phyloP scores from a whole-genome alignment of 495 filamentous ascomycete genomes.

The Evansstolkia leycettana region DNA sequence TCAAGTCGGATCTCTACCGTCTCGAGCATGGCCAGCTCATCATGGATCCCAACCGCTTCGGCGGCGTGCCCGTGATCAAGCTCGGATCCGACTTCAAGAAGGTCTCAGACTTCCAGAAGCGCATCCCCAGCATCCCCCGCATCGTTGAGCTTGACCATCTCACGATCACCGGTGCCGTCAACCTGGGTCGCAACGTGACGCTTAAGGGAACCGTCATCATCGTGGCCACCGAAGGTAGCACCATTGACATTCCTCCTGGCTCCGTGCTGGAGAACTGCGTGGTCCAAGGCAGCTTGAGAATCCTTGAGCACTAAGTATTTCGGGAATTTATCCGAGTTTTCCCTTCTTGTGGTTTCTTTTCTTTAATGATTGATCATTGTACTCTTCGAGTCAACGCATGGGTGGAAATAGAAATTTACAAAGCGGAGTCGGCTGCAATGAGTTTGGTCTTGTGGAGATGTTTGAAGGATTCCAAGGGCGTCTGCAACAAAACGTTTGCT shows the following conservation, averaged over 20 bases:
- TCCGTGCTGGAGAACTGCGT: constrained; percentile 98
- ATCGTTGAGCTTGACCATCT: constrained; percentile 97
- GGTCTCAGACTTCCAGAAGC: constrained; percentile 98
- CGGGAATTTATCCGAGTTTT: background rate
- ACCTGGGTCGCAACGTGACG: constrained; percentile 86
- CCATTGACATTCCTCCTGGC: constrained; percentile 94
- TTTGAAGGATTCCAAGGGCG: constrained; percentile 16
- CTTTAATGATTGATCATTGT: constrained; percentile 3
- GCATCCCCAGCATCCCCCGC: constrained; percentile 89
- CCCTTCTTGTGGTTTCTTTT: constrained; percentile 1
- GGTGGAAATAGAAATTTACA: no score
- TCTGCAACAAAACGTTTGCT: constrained; percentile 19
- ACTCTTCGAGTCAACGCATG: background rate
- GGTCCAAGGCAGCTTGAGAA: constrained; percentile 91
- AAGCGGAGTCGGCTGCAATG: constrained; percentile 3
- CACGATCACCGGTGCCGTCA: constrained; percentile 93
- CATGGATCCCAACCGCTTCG: constrained; percentile 92
- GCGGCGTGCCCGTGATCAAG: constrained; percentile 98
- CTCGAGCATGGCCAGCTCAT: constrained; percentile 96
- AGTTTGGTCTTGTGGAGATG: no score
- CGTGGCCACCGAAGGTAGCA: constrained; percentile 92
- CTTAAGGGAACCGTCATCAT: constrained; percentile 99
- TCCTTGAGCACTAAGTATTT: constrained; percentile 71
- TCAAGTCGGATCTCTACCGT: constrained; percentile 99
- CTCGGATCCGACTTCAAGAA: constrained; percentile 99